These are phyloP conservation scores for Hypoxylon fuscum DNA, from an alignment of 495 filamentous ascomycete species.

Conservation along the genomic window DNA sequence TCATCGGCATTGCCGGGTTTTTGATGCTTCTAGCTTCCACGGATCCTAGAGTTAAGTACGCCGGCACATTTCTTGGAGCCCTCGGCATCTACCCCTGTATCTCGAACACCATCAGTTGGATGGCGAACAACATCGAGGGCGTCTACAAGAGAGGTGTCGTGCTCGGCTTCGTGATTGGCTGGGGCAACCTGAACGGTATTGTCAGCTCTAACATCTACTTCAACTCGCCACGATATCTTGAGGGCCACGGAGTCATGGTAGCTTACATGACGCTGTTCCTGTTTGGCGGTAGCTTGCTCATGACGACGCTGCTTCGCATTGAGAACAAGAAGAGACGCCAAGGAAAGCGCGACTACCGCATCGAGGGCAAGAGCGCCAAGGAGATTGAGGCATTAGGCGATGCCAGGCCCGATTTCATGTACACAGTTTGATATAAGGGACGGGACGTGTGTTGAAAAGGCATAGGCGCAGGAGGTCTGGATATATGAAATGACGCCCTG, in stretches of 20 bases:
- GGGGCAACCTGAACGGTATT: constrained; percentile 92
- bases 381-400: constrained; percentile 76
- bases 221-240: constrained; percentile 53
- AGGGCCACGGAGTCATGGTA: constrained; percentile 59
- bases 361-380: constrained; percentile 65
- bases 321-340: constrained; percentile 69
- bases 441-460: background rate
- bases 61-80: constrained; percentile 84
- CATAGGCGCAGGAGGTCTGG: background rate
- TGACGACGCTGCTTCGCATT: constrained; percentile 68
- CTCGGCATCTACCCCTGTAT: constrained; percentile 93
- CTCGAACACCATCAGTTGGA: constrained; percentile 91
- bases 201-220: constrained; percentile 77
- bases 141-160: constrained; percentile 92
- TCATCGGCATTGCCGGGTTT: constrained; percentile 82
- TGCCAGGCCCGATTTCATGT: constrained; percentile 78
- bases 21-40: constrained; percentile 74
- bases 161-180: constrained; percentile 87
- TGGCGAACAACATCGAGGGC: constrained; percentile 89
- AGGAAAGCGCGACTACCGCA: constrained; percentile 75
- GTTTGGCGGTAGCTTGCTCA: constrained; percentile 65
- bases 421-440: constrained; percentile 64
- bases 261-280: constrained; percentile 60
- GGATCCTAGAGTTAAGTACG: constrained; percentile 74
- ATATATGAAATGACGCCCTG: background rate